Percentiles rank a stretch among this genome's conserved stretches.
These are phyloP conservation scores for Leptographium lundbergii DNA, from an alignment of 2,329 filamentous ascomycete species.

Conservation along the genomic window DNA sequence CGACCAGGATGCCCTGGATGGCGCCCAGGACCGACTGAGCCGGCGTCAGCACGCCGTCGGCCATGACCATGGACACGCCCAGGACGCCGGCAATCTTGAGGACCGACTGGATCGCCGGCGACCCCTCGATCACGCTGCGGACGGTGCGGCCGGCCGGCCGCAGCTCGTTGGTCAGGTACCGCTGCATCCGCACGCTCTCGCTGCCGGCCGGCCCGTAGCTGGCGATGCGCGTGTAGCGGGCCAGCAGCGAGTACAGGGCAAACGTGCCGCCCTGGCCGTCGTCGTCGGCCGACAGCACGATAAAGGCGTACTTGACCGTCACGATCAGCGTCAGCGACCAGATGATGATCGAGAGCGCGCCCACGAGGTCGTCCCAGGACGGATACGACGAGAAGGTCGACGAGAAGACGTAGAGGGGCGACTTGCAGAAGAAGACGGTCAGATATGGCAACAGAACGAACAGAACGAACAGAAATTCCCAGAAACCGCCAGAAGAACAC, in stretches of 20 bases:
- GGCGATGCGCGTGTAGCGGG: conserved; percentile 48
- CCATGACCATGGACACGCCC: conserved; percentile 55
- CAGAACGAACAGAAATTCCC: background rate
- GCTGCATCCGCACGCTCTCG: conserved; percentile 44
- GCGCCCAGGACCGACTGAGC: conserved; percentile 59
- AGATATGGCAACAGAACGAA: background rate
- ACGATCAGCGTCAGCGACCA: conserved; percentile 60
- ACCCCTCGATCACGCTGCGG: conserved; percentile 45
- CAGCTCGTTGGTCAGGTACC: conserved; percentile 44
- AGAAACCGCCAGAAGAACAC: background rate
- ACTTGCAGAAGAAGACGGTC: conserved; percentile 7
- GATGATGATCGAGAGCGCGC: conserved; percentile 54
- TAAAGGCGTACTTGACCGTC: conserved; percentile 54
- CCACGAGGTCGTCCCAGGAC: conserved; percentile 44
- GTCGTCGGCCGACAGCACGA: conserved; percentile 54
- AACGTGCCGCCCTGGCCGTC: conserved; percentile 62
- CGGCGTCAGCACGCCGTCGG: conserved; percentile 50
- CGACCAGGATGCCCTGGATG: conserved; percentile 50
- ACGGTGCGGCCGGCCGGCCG: conserved; percentile 36
- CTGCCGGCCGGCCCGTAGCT: conserved; percentile 44
- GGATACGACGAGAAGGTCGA: conserved; percentile 50
- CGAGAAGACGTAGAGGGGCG: conserved; percentile 57
- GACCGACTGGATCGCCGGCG: conserved; percentile 32
- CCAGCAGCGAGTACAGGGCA: conserved; percentile 51
- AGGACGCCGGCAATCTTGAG: conserved; percentile 52